A percentile compares a stretch with the other conserved stretches of the same genome.
phyloP scores from a whole-genome alignment of 2,329 filamentous ascomycete species.

The Cyphellophora europaea region DNA sequence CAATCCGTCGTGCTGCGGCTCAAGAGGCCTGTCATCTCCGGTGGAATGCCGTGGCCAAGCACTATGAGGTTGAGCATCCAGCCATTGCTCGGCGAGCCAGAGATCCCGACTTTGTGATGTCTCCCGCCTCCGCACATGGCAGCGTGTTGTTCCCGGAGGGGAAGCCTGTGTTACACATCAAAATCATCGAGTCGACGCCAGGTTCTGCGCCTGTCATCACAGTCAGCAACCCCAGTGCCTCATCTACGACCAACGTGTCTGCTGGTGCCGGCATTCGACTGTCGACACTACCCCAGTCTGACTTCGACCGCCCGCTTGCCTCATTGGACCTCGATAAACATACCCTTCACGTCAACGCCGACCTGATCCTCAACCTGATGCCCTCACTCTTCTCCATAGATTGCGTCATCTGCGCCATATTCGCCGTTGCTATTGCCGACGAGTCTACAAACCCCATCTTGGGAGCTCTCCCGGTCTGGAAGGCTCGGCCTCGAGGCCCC shows the following conservation, averaged over 20 bases:
- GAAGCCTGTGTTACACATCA: conserved; percentile 29
- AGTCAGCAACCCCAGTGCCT: conserved; percentile 24
- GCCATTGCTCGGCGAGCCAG: conserved; percentile 24
- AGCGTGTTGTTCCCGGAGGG: neutral
- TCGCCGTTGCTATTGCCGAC: conserved; percentile 36
- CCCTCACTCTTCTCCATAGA: conserved; percentile 40
- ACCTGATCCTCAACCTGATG: conserved; percentile 29
- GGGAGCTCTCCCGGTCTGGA: conserved; percentile 23
- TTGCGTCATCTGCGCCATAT: conserved; percentile 34
- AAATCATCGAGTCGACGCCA: conserved; percentile 26
- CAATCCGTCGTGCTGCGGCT: conserved; percentile 33
- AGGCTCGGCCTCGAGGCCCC: conserved; percentile 16
- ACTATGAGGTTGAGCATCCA: conserved; percentile 39
- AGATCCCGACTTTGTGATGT: conserved; percentile 7
- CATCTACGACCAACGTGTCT: conserved; percentile 6
- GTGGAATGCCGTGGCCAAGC: conserved; percentile 30
- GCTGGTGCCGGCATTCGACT: conserved; percentile 10
- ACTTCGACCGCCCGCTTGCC: conserved; percentile 28
- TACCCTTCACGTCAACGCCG: conserved; percentile 27
- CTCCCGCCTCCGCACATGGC: conserved; percentile 3
- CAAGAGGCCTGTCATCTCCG: conserved; percentile 37
- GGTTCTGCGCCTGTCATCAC: conserved; percentile 30
- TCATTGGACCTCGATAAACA: conserved; percentile 33
- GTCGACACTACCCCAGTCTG: conserved; percentile 30
- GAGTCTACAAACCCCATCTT: conserved; percentile 29